Percentiles rank a stretch among this genome's conserved stretches.
These are phyloP conservation scores for Exophiala aquamarina DNA, from an alignment of 2,329 filamentous ascomycete species.

Conservation along the genomic window DNA sequence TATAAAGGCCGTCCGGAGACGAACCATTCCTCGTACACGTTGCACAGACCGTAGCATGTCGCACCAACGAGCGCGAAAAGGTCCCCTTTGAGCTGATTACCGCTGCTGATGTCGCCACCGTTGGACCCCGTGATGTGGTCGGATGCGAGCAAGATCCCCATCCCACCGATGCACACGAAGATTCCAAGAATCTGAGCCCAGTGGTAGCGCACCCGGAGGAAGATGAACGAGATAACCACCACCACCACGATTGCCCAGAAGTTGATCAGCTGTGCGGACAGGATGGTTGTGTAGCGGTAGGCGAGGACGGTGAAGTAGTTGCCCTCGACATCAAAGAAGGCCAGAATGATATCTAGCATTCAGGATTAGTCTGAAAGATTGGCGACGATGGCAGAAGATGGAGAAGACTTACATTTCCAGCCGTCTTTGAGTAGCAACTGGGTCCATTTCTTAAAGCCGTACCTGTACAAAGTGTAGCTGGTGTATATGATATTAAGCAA, in stretches of 20 bases:
- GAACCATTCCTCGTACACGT: conserved; percentile 92
- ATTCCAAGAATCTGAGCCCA: conserved; percentile 82
- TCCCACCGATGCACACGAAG: conserved; percentile 84
- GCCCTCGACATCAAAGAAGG: conserved; percentile 91
- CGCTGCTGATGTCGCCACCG: conserved; percentile 55
- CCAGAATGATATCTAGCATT: conserved; percentile 69
- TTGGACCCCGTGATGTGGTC: conserved; percentile 79
- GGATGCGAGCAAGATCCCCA: conserved; percentile 79
- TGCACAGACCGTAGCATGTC: conserved; percentile 85
- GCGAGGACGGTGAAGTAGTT: conserved; percentile 98
- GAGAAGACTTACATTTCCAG: conserved; percentile 69
- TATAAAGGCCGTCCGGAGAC: conserved; percentile 84
- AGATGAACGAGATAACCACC: conserved; percentile 75
- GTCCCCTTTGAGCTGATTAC: conserved; percentile 84
- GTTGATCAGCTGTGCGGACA: conserved; percentile 93
- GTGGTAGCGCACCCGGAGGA: conserved; percentile 88
- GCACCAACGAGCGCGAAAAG: conserved; percentile 87
- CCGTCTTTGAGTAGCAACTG: conserved; percentile 67
- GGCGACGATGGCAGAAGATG: neutral
- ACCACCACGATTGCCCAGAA: conserved; percentile 98
- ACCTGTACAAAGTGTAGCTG: conserved; percentile 72
- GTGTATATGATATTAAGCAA: conserved; percentile 81
- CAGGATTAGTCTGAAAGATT: neutral
- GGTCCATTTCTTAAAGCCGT: conserved; percentile 71
- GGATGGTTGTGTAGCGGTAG: conserved; percentile 87